A percentile compares a stretch with the other conserved stretches of the same genome.
These are phyloP conservation scores for Sugiyamaella paludigena DNA, from an alignment of 1,139 yeast genomes.

Conservation along the genomic window DNA sequence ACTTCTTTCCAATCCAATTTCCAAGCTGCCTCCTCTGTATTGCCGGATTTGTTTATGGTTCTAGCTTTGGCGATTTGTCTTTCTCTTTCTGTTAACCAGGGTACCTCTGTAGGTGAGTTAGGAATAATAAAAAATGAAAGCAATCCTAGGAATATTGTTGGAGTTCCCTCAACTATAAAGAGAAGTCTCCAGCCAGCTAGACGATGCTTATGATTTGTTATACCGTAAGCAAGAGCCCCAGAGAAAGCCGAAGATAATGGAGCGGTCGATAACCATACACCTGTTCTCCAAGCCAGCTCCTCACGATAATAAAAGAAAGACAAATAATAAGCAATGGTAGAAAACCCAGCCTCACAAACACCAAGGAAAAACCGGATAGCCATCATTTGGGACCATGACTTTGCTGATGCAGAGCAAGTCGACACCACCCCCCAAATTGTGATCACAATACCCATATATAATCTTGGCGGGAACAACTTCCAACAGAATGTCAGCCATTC, in stretches of 20 bases:
- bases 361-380: constrained; percentile 28
- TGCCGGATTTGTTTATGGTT: constrained; percentile 16
- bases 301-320: constrained; percentile 29
- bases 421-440: constrained; percentile 28
- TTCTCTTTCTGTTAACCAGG: constrained; percentile 26
- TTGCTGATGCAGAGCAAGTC: constrained; percentile 20
- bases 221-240: constrained; percentile 32
- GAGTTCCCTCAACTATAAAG: constrained; percentile 40
- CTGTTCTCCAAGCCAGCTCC: constrained; percentile 46
- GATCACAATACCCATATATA: constrained; percentile 24
- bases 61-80: constrained; percentile 28
- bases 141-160: constrained; percentile 35
- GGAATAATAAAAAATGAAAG: constrained; percentile 40
- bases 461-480: constrained; percentile 22
- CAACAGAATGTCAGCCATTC: constrained; percentile 23
- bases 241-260: constrained; percentile 29
- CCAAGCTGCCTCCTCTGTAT: too few relatives aligned
- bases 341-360: constrained; percentile 29
- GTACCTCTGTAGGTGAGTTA: constrained; percentile 43
- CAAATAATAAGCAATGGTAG: constrained; percentile 32
- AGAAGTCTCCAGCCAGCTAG: constrained; percentile 38
- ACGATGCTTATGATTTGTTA: constrained; percentile 37
- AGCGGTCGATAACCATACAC: constrained; percentile 46
- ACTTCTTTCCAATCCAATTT: too few relatives aligned
- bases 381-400: constrained; percentile 21